A percentile compares a stretch with the other conserved stretches of the same genome.
Conservation (phyloP, 2,329 filamentous ascomycete genomes). For the Diaporthe ampelina region DNA sequence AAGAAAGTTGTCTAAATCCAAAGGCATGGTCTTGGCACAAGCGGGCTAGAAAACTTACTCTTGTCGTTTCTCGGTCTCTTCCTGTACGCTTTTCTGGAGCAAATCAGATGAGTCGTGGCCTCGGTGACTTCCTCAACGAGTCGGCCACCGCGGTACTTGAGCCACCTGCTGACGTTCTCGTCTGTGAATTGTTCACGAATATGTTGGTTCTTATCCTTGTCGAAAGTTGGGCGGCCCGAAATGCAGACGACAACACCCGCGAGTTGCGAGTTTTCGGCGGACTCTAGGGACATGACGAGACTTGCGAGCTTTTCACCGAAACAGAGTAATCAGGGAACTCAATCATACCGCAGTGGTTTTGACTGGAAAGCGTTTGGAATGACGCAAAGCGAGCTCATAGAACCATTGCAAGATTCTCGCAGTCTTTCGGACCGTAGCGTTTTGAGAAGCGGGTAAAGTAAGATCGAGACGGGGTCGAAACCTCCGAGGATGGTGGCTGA, state of each 20-base stretch:
- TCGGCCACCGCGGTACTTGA: constrained; percentile 71
- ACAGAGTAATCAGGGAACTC: background rate
- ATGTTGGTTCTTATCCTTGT: background rate
- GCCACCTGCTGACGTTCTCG: constrained; percentile 76
- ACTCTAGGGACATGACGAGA: background rate
- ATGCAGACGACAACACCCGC: constrained; percentile 67
- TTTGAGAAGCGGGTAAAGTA: background rate
- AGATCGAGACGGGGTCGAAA: background rate
- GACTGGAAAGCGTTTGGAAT: background rate
- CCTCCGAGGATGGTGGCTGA: too few relatives aligned
- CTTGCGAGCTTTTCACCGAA: constrained; percentile 12
- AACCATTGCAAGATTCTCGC: background rate
- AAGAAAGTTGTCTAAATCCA: background rate
- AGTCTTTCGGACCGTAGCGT: background rate
- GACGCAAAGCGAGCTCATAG: background rate
- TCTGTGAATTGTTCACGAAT: constrained; percentile 55
- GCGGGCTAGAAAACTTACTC: constrained; percentile 47
- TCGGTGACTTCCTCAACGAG: constrained; percentile 66
- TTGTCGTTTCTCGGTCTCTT: constrained; percentile 54
- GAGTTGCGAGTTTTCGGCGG: constrained; percentile 54
- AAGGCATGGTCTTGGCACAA: too few relatives aligned
- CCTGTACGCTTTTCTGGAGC: constrained; percentile 73
- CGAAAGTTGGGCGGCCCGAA: constrained; percentile 68
- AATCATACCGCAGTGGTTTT: too few relatives aligned
- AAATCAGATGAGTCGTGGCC: constrained; percentile 80